A percentile compares a stretch with the other conserved stretches of the same genome.
Conservation (phyloP, 805 yeast genomes). For the Candida broadrunensis region DNA sequence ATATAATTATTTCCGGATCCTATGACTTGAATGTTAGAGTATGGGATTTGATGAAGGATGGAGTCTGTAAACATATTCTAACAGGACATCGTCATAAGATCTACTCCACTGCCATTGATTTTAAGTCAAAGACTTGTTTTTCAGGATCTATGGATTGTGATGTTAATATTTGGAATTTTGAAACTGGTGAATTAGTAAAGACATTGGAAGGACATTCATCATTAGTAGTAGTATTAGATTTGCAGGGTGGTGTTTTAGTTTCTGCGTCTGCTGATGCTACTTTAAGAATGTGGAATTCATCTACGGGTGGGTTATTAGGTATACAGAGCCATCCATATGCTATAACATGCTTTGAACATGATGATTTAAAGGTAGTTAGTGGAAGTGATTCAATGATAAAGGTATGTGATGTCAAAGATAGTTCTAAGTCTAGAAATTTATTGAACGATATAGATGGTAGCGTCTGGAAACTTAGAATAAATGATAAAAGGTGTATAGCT, state of each 20-base stretch:
- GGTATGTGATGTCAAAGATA: conserved; percentile 81
- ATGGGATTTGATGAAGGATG: conserved; percentile 76
- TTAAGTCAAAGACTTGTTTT: conserved; percentile 71
- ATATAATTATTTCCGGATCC: conserved; percentile 81
- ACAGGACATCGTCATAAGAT: conserved; percentile 85
- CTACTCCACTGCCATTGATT: conserved; percentile 81
- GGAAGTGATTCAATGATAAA: conserved; percentile 88
- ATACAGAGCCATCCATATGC: conserved; percentile 84
- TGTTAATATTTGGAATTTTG: conserved; percentile 86
- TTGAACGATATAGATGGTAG: conserved; percentile 74
- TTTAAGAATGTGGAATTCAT: conserved; percentile 89
- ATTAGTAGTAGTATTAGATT: conserved; percentile 80
- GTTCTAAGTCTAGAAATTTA: conserved; percentile 70
- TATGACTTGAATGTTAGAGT: conserved; percentile 89
- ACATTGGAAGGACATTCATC: conserved; percentile 86
- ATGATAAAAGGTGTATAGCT: conserved; percentile 79
- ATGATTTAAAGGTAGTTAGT: conserved; percentile 76
- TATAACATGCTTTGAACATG: conserved; percentile 90
- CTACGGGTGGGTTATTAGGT: conserved; percentile 60
- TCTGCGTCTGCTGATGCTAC: conserved; percentile 97
- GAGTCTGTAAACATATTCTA: conserved; percentile 68
- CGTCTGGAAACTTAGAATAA: conserved; percentile 93
- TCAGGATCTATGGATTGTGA: conserved; percentile 91
- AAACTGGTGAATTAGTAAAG: conserved; percentile 64
- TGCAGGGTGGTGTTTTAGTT: conserved; percentile 72